These are phyloP conservation scores for Bocquillonia castaneifolia DNA, from an alignment of 441 rosid genomes.

Conservation along the genomic window DNA sequence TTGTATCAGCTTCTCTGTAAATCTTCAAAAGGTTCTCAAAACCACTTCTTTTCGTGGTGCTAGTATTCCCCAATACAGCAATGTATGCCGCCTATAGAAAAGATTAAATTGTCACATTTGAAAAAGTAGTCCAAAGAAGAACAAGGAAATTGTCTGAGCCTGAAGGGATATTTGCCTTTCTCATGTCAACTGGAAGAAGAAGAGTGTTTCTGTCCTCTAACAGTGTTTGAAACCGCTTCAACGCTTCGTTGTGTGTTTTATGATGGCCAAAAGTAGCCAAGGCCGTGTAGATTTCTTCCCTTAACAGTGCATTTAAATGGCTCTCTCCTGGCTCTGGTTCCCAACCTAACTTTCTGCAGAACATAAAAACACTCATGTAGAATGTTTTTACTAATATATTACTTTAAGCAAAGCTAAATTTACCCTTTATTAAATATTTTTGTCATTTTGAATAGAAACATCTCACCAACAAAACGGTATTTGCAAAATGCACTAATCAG, in stretches of 20 bases:
- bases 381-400: background rate
- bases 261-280: conserved; percentile 70
- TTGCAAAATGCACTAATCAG: conserved; percentile 2
- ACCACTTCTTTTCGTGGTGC: conserved; percentile 22
- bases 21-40: conserved; percentile 31
- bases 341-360: conserved; percentile 80
- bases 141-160: background rate
- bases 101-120: background rate
- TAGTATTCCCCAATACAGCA: conserved; percentile 35
- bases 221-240: conserved; percentile 28
- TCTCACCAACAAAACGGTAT: background rate
- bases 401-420: too few relatives aligned
- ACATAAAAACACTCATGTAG: too few relatives aligned
- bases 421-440: too few relatives aligned
- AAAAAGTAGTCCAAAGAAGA: background rate
- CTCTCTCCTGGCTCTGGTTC: conserved; percentile 85
- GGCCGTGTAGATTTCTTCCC: conserved; percentile 84
- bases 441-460: too few relatives aligned
- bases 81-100: conserved; percentile 38
- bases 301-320: conserved; percentile 85
- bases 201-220: conserved; percentile 27
- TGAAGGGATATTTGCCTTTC: conserved; percentile 23
- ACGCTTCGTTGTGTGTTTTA: conserved; percentile 61
- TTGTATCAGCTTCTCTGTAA: conserved; percentile 36
- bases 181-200: conserved; percentile 34